Evolutionary conservation across 768 basidiomycete genomes (phyloP).

Genomic region (Suillus subluteus): DNA sequence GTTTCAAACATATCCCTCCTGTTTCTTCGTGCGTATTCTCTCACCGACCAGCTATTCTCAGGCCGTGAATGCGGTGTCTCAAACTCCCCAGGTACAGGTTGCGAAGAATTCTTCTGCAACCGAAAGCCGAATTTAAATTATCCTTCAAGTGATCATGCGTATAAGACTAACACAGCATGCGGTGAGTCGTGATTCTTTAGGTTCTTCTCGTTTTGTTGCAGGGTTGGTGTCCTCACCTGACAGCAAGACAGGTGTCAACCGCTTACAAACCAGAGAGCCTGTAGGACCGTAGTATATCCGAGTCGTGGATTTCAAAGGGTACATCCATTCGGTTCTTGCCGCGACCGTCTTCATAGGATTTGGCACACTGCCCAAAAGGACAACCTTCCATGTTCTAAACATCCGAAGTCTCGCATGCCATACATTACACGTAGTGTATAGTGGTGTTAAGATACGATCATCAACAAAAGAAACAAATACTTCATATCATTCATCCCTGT

Average conservation of each 20-base stretch:
- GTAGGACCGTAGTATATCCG: neutral
- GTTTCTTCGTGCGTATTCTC: neutral
- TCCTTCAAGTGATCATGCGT: neutral
- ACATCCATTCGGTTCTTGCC: neutral
- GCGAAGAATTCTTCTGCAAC: slow-evolving; percentile 1
- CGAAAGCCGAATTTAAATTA: neutral
- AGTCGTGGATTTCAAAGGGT: neutral
- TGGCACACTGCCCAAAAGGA: neutral
- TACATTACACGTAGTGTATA: neutral
- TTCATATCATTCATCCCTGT: neutral
- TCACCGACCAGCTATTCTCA: neutral
- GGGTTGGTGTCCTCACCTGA: neutral
- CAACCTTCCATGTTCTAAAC: neutral
- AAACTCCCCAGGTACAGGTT: neutral
- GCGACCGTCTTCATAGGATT: neutral
- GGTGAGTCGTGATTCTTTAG: neutral
- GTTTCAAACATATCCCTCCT: neutral
- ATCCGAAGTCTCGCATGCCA: slow-evolving; percentile 3
- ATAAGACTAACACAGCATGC: neutral
- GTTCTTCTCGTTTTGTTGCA: neutral
- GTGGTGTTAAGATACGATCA: neutral
- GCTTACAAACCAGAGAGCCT: neutral
- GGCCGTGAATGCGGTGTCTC: neutral
- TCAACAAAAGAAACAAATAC: neutral
- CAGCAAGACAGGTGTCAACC: neutral